phyloP scores from a whole-genome alignment of 306 rosid genomes.

The Prunus mume region DNA sequence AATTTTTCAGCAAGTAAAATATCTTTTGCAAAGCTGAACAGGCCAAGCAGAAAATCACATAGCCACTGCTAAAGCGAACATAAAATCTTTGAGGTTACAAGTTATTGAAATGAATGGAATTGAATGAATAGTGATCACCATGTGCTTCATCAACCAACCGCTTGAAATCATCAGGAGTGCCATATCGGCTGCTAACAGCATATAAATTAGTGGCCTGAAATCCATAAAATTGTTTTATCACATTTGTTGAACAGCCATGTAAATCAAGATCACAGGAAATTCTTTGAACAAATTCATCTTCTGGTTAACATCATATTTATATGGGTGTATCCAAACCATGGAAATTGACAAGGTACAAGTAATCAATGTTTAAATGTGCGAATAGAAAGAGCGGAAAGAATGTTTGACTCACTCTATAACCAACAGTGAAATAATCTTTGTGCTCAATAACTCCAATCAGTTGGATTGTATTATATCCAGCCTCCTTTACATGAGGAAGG shows the following conservation, averaged over 20 bases:
- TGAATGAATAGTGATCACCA: constrained; percentile 49
- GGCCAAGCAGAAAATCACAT: constrained; percentile 17
- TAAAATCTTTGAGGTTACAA: neutral
- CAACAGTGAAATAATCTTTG: constrained; percentile 96
- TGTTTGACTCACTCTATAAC: constrained; percentile 67
- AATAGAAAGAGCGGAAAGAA: constrained; percentile 17
- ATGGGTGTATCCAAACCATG: constrained; percentile 9
- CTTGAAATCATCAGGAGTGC: constrained; percentile 97
- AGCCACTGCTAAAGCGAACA: constrained; percentile 8
- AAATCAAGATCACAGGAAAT: neutral
- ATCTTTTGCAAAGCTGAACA: constrained; percentile 11
- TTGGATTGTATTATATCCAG: constrained; percentile 89
- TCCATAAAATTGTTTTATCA: constrained; percentile 23
- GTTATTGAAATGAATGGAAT: constrained; percentile 5
- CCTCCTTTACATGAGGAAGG: constrained; percentile 87
- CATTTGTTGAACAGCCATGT: neutral
- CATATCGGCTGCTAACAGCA: constrained; percentile 94
- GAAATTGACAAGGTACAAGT: constrained; percentile 10
- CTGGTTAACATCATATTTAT: neutral
- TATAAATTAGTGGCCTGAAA: constrained; percentile 85
- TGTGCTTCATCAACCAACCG: constrained; percentile 96
- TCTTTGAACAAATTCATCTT: neutral
- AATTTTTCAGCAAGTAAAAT: constrained; percentile 1
- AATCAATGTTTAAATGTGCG: neutral
- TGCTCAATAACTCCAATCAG: constrained; percentile 87